Base-by-base conservation (phyloP, 441 rosid species). In the Euphorbia celastroides region DNA sequence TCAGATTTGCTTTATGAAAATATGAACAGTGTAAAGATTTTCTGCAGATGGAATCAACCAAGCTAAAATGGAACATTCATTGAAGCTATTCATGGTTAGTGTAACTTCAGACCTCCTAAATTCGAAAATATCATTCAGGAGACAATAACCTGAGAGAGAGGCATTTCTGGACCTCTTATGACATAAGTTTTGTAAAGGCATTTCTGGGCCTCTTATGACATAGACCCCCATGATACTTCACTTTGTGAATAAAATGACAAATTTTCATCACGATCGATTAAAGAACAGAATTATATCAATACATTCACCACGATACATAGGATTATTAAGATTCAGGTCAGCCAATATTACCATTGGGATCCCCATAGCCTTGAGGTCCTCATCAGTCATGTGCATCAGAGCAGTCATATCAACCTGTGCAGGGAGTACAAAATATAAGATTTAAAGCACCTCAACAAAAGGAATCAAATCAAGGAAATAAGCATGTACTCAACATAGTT, bases 341-440 rank as follows among this genome's bases (percentile, higher is more conserved):
- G 62, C 28, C 56, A 60, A 44, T 59, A 57, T 74, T 84, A 94
- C 98, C 98, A 93, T 88, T 9, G 97, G 98, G 75, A 93, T 86
- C 66, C 93, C 88, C 74, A 93, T 67, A 77, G 89, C 96, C 78
- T 88, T 93, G 70, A 90, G 90, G 75, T 93, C 98, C 62, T 83
- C 95, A 76, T 93, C 99, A 59, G 79, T 86, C 99, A 94, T 90
- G 85, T 92, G 97, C 34, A 83, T 64, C 69, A 94, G 97, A 64
- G 99, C 93, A 31, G 91, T 75, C 99, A 94, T 94, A 74, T 94
- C 98, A 73, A 93, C 96, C 98, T 94, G 80, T 54, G n/a, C n/a
- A 77, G 60, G 79, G 58, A 56, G 64, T 61, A 23, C 23, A 51
- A 51, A 68, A 27, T 57, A 46, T 38, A 51, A 62, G 66, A 64